Percentiles rank a stretch among this genome's conserved stretches.
Evolutionary conservation across 177 flowering plant genomes (phyloP).

Genomic region (Vitis hybrid): DNA sequence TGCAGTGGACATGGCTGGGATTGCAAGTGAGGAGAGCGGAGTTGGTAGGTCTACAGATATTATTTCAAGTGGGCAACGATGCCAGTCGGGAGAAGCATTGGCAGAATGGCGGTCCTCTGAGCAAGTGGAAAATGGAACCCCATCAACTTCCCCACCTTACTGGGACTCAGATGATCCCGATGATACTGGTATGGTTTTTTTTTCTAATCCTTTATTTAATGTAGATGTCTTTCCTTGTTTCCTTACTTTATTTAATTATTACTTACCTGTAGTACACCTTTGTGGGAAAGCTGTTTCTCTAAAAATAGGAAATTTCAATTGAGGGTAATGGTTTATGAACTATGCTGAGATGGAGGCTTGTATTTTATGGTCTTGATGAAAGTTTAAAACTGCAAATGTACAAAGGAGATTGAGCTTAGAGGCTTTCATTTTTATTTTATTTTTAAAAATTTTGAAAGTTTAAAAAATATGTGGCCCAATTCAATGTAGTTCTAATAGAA

Average conservation of each 20-base stretch:
- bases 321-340: too few relatives aligned
- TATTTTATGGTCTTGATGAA: too few relatives aligned
- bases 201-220: neutral
- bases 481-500: too few relatives aligned
- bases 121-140: constrained; percentile 77
- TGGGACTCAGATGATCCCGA: constrained; percentile 88
- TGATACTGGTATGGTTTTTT: constrained; percentile 42
- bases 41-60: constrained; percentile 61
- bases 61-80: constrained; percentile 56
- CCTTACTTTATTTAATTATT: neutral
- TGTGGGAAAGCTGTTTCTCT: too few relatives aligned
- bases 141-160: constrained; percentile 83
- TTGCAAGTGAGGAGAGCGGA: constrained; percentile 56
- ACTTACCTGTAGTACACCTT: neutral
- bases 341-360: too few relatives aligned
- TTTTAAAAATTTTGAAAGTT: too few relatives aligned
- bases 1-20: constrained; percentile 64
- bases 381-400: too few relatives aligned
- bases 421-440: too few relatives aligned
- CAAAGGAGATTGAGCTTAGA: too few relatives aligned
- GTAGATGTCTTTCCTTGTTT: neutral
- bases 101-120: constrained; percentile 87
- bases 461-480: too few relatives aligned
- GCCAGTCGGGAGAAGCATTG: constrained; percentile 66
- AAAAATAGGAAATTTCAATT: too few relatives aligned